Evolutionary conservation across 2,329 filamentous ascomycete genomes (phyloP), one percentile per base, ranked within the genome.

Genomic region (Dendryphion nanum): DNA sequence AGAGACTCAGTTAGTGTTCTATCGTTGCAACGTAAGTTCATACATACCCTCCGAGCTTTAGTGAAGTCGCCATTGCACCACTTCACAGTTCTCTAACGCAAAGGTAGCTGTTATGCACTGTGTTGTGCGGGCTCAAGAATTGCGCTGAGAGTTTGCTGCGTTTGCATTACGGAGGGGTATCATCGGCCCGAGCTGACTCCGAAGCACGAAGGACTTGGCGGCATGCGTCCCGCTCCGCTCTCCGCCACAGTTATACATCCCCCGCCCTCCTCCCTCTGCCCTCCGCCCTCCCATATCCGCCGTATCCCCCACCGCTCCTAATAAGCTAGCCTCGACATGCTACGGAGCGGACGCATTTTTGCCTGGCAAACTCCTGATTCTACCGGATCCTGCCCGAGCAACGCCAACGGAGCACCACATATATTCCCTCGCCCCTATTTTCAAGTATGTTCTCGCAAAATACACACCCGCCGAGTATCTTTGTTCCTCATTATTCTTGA

Each of bases 11-110:
- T 42, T 15, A 35, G 21, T 14, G 19, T n/a, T 21, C 6, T 10
- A 26, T 16, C 18, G 16, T 23, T 18, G 16, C 5, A 6, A 21
- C n/a, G 24, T 36, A 23, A 14, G 13, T 4, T 16, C 35, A 41
- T 43, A 39, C 37, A 30, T 40, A 57, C 61, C 57, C 54, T 35
- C 38, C 49, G 17, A 48, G 30, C 44, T 58, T 56, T 20, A 47
- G 41, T 38, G 48, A 31, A 38, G 53, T 49, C 29, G 61, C 58
- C 61, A 64, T 64, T 29, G 38, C 40, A 35, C 35, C 43, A 35
- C 40, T 42, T n/a, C n/a, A n/a, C n/a, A n/a, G n/a, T n/a, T n/a
- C n/a, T n/a, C n/a, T n/a, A n/a, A n/a, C n/a, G n/a, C n/a, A n/a
- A n/a, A n/a, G n/a, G n/a, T n/a, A n/a, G n/a, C n/a, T n/a, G n/a